Base-by-base conservation (phyloP, 257 asterid genomes). In the Penstemon barbatus region DNA sequence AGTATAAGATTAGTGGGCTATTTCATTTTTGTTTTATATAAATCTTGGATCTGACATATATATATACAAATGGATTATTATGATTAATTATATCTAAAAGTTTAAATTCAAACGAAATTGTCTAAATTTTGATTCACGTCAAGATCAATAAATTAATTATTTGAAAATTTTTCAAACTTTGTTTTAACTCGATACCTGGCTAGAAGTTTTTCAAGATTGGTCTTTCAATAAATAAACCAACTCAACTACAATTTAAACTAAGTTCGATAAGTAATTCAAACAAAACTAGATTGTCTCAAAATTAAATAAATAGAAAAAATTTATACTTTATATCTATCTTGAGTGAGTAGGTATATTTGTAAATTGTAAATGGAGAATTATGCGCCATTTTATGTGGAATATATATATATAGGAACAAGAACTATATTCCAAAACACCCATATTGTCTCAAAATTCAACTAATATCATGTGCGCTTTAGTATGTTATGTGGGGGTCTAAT, bases 361-460 rank as follows among this genome's bases (percentile, higher is more conserved):
- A 15, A 15, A 15, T 46, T 71, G 37, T 72, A 64, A 74, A 80
- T 72, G 74, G 84, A 70, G 75, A 72, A 82, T 78, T 72, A 80
- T 76, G 80, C 77, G 77, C 79, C 82, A 71, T 70, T 78, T 60
- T 72, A 18, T 70, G 66, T 52, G 86, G 85, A 82, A 71, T 79
- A 57, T 58, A 71, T 79, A 57, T 58, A 59, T 25, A 25, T 25
- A 25, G 67, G 70, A 25, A 25, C 33, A 25, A 25, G 33, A 25
- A 25, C 33, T 25, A 25, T 25, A 25, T 25, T 25, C 33, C 33
- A 25, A 66, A 61, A 6, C 4, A 65, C 66, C 66, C 51, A 70
- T 61, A 61, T 60, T 63, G 19, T 70, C 63, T 69, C 56, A 54
- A 67, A 41, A 36, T 74, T 40, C 66, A 65, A 70, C 77, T 61